A percentile compares a stretch with the other conserved stretches of the same genome.
phyloP scores from a whole-genome alignment of 805 yeast genomes.

The Lipomyces sp. region DNA sequence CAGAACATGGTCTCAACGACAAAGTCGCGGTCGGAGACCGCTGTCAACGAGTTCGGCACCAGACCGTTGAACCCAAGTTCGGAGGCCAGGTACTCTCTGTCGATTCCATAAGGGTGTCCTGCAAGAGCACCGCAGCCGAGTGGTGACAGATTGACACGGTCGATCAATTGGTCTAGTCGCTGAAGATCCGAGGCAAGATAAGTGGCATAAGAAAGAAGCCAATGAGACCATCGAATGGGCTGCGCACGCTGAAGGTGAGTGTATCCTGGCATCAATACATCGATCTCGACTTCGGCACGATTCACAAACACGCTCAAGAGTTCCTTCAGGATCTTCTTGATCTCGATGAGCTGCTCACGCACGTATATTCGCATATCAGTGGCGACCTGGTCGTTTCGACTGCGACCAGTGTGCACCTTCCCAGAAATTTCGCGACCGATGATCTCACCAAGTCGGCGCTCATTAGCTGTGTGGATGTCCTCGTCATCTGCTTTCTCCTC shows the following conservation, averaged over 20 bases:
- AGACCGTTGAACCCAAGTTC: slow-evolving; percentile 81
- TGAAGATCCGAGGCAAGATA: slow-evolving; percentile 89
- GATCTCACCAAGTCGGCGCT: slow-evolving; percentile 93
- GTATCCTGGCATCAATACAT: slow-evolving; percentile 96
- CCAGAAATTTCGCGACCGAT: slow-evolving; percentile 95
- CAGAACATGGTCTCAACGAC: slow-evolving; percentile 95
- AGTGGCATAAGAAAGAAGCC: slow-evolving; percentile 94
- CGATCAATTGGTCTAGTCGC: slow-evolving; percentile 78
- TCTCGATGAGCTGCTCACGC: slow-evolving; percentile 69
- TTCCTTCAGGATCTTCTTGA: slow-evolving; percentile 60
- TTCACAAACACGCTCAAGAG: slow-evolving; percentile 57
- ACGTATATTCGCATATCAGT: slow-evolving; percentile 98
- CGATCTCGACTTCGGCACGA: slow-evolving; percentile 86
- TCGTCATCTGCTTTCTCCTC: slow-evolving; percentile 89
- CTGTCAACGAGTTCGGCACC: slow-evolving; percentile 95
- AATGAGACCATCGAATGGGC: slow-evolving; percentile 99
- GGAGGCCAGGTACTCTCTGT: slow-evolving; percentile 83
- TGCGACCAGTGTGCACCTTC: slow-evolving; percentile 98
- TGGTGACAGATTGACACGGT: slow-evolving; percentile 85
- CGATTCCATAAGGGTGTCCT: slow-evolving; percentile 99
- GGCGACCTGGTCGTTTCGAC: slow-evolving; percentile 98
- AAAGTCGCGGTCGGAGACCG: slow-evolving; percentile 96
- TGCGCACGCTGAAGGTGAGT: slow-evolving; percentile 98
- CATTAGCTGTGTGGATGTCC: slow-evolving; percentile 98
- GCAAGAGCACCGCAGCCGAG: slow-evolving; percentile 98